A percentile compares a stretch with the other conserved stretches of the same genome.
phyloP scores from a whole-genome alignment of 371 early-diverging fungal genomes.

The Mortierella sp. region DNA sequence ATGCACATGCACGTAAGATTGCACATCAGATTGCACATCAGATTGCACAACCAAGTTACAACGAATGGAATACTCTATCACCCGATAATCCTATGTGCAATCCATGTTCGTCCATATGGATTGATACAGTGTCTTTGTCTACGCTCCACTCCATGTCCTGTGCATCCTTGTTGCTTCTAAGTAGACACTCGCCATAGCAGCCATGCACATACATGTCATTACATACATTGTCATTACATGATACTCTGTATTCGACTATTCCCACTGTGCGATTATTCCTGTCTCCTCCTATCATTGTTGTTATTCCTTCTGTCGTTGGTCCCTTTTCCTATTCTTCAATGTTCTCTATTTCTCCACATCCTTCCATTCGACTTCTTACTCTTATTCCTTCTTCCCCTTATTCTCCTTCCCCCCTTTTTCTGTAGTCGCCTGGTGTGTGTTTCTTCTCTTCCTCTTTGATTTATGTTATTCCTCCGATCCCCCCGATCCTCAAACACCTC shows the following conservation, averaged over 20 bases:
- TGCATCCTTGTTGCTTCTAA: neutral
- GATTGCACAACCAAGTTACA: too few species aligned
- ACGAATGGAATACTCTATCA: neutral
- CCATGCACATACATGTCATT: neutral
- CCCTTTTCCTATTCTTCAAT: neutral
- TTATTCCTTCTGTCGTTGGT: neutral
- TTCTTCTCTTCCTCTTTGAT: neutral
- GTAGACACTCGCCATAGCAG: neutral
- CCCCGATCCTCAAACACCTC: slow-evolving; percentile 11
- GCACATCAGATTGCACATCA: too few species aligned
- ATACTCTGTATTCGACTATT: neutral
- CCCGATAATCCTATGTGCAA: neutral
- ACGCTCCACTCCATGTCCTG: neutral
- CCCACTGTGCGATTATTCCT: neutral
- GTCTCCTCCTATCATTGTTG: neutral
- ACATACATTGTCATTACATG: neutral
- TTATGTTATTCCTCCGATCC: slow-evolving; percentile 2
- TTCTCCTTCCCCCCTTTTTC: neutral
- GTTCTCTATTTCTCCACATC: neutral
- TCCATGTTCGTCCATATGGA: neutral
- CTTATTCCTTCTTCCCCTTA: neutral
- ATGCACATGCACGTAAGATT: too few species aligned
- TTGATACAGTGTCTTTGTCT: neutral
- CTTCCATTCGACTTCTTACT: neutral
- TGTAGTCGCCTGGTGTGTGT: slow-evolving; percentile 3